Evolutionary conservation across 2,329 filamentous ascomycete genomes (phyloP), one percentile per base, ranked within the genome.

Genomic region (Fusarium metavorans): DNA sequence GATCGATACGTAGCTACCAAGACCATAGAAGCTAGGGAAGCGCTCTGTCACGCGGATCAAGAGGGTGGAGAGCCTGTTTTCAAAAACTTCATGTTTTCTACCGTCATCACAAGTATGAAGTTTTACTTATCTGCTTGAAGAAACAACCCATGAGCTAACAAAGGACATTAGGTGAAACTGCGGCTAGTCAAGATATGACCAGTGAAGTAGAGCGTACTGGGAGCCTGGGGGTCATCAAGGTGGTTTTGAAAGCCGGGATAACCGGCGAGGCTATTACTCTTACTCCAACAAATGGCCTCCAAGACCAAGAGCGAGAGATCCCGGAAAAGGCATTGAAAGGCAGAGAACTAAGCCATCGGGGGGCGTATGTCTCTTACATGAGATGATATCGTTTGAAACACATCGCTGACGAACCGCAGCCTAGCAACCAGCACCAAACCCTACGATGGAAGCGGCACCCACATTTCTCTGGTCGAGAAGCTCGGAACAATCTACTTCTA

Each of bases 301-400:
- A 16, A 4, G 18, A 30, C 2, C 2, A 61, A 11, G 62, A 45
- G 0, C 6, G 68, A 0, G 5, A 62, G 1, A 2, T 77, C 4
- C 56, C 71, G 4, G 79, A 81, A 18, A 80, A 80, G 27, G 61
- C 72, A 2, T 35, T 80, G 70, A 81, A 81, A 57, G 79, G 80
- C 5, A 79, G 34, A 27, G 75, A 68, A n/a, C 39, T 80, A 13
- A 75, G 73, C 13, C 79, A 81, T 64, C 72, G 64, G 11, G 74
- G 71, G 2, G 56, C 43, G 78, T 80, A 71, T 52, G 34, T 25
- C 14, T 9, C 34, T 20, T 3, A 14, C 8, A 4, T 10, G 9
- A 30, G 9, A 8, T 25, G 16, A 18, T 13, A 14, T 11, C 16
- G 8, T 11, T 32, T 32, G 30, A 10, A 32, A 32, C 30, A 32